A percentile compares a stretch with the other conserved stretches of the same genome.
These are phyloP conservation scores for Pulveroboletus sp. DNA, from an alignment of 768 basidiomycete species.

Conservation along the genomic window DNA sequence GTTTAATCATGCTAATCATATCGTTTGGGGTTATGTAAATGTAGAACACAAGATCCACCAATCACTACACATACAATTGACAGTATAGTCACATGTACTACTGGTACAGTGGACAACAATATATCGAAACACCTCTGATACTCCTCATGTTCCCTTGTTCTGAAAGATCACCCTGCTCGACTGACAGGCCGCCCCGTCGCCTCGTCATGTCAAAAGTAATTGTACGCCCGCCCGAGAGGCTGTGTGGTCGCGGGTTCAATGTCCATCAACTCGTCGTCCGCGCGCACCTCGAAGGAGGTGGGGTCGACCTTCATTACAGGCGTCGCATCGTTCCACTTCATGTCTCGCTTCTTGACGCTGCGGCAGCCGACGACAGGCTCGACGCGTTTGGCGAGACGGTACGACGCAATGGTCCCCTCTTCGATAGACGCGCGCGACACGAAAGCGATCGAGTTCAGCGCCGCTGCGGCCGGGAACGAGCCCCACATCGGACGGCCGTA, in stretches of 20 bases:
- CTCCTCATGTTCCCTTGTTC: too few relatives aligned
- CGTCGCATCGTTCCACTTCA: constrained; percentile 87
- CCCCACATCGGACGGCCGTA: constrained; percentile 95
- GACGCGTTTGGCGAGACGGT: constrained; percentile 65
- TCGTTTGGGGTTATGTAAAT: constrained; percentile 12
- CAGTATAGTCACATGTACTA: constrained; percentile 7
- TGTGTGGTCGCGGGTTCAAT: constrained; percentile 67
- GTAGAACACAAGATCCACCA: constrained; percentile 11
- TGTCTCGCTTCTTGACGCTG: constrained; percentile 73
- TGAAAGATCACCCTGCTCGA: too few relatives aligned
- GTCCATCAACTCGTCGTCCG: constrained; percentile 74
- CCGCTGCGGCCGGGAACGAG: constrained; percentile 67
- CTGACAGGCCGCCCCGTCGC: too few relatives aligned
- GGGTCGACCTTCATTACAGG: constrained; percentile 90
- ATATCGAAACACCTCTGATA: too few relatives aligned
- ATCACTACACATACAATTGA: background rate
- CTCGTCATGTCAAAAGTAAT: constrained; percentile 83
- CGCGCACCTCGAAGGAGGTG: constrained; percentile 81
- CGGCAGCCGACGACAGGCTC: constrained; percentile 79
- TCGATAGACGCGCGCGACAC: constrained; percentile 72
- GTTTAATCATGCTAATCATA: constrained; percentile 21
- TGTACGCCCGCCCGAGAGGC: constrained; percentile 70
- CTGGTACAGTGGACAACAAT: background rate
- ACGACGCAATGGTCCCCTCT: constrained; percentile 55
- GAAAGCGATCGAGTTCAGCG: constrained; percentile 81